Percentiles rank a stretch among this genome's conserved stretches.
Evolutionary conservation across 2,329 filamentous ascomycete species (phyloP).

Genomic region (Colletotrichum camelliae): DNA sequence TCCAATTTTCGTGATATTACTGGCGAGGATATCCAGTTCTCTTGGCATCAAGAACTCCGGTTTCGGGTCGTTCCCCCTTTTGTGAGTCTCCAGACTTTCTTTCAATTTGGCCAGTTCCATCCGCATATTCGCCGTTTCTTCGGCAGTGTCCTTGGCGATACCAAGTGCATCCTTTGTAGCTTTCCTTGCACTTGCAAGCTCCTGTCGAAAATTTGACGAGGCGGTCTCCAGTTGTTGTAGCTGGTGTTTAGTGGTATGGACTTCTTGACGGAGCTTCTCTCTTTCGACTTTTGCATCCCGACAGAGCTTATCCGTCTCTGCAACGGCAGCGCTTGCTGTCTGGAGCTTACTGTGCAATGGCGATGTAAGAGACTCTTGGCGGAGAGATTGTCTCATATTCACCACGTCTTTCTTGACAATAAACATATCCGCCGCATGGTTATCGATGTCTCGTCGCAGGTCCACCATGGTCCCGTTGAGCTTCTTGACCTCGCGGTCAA

Average conservation of each 20-base stretch:
- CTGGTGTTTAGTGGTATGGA: slow-evolving; percentile 22
- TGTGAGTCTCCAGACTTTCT: slow-evolving; percentile 31
- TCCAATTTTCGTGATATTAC: slow-evolving; percentile 42
- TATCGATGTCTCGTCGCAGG: slow-evolving; percentile 28
- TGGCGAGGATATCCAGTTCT: slow-evolving; percentile 45
- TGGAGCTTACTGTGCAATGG: slow-evolving; percentile 29
- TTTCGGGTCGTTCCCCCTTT: slow-evolving; percentile 10
- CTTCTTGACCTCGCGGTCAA: slow-evolving; percentile 38
- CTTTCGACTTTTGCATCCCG: slow-evolving; percentile 22
- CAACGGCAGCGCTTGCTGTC: slow-evolving; percentile 24
- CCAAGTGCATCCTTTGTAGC: slow-evolving; percentile 28
- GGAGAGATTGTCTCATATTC: slow-evolving; percentile 30
- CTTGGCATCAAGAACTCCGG: slow-evolving; percentile 2
- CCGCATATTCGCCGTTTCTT: slow-evolving; percentile 36
- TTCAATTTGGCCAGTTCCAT: slow-evolving; percentile 37
- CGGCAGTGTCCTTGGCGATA: slow-evolving; percentile 28
- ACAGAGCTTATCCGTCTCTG: slow-evolving; percentile 23
- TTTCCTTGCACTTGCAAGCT: slow-evolving; percentile 27
- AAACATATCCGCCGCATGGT: neutral
- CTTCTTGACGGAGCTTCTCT: slow-evolving; percentile 26
- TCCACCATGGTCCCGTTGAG: slow-evolving; percentile 32
- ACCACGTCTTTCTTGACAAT: slow-evolving; percentile 25
- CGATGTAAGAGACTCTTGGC: neutral
- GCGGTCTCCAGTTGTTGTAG: slow-evolving; percentile 24
- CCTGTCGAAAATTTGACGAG: slow-evolving; percentile 27